phyloP scores from a whole-genome alignment of 805 yeast genomes.

The Yarrowia deformans region DNA sequence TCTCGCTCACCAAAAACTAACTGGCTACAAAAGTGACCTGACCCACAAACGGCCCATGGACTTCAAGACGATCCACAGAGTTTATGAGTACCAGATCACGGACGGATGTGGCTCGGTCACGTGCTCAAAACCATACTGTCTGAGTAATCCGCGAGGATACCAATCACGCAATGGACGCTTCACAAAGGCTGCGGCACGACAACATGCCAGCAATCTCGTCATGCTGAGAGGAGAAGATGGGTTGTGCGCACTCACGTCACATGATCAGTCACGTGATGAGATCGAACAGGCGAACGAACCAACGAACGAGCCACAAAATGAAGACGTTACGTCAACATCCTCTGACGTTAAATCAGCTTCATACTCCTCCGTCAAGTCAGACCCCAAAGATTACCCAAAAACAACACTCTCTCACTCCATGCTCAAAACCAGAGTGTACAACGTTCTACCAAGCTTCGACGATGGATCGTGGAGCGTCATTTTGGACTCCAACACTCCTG shows the following conservation, averaged over 20 bases:
- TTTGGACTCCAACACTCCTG: background rate
- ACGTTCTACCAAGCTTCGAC: background rate
- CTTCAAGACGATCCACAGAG: constrained; percentile 16
- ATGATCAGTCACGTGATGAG: background rate
- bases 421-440: constrained; percentile 14
- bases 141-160: constrained; percentile 11
- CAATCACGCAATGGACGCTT: constrained; percentile 19
- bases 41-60: background rate
- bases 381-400: constrained; percentile 9
- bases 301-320: too few relatives aligned
- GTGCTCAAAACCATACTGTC: constrained; percentile 18
- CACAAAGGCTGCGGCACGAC: constrained; percentile 20
- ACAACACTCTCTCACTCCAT: constrained; percentile 16
- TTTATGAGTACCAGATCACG: constrained; percentile 5
- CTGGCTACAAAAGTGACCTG: background rate
- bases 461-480: constrained; percentile 8
- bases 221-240: constrained; percentile 6
- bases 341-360: too few relatives aligned
- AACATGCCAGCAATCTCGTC: constrained; percentile 24
- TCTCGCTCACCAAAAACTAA: background rate
- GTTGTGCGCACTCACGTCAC: background rate
- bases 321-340: too few relatives aligned
- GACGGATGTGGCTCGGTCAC: constrained; percentile 15
- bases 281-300: background rate
- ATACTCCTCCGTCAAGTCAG: too few relatives aligned